Conservation (phyloP, 257 asterid species). For the Ballota nigra region DNA sequence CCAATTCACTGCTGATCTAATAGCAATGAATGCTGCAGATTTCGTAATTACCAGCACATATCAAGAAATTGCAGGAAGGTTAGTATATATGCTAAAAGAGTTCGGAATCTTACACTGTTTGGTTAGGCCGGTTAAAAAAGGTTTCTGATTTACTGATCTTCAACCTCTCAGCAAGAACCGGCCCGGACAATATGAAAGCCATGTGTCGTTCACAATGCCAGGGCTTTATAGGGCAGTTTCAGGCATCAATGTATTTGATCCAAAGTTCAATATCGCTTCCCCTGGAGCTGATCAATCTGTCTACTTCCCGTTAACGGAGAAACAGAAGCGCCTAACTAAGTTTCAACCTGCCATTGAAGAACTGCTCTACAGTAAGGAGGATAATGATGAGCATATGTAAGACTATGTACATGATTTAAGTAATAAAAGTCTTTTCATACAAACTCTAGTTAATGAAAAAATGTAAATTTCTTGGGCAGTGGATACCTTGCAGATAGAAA, state of each 20-base stretch:
- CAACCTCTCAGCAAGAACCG: slow-evolving; percentile 56
- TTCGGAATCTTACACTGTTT: slow-evolving; percentile 6
- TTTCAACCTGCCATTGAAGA: slow-evolving; percentile 62
- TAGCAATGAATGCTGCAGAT: slow-evolving; percentile 87
- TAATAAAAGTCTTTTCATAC: not conserved
- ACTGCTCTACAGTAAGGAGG: slow-evolving; percentile 54
- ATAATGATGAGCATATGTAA: slow-evolving; percentile 77
- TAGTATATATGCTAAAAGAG: slow-evolving; percentile 12
- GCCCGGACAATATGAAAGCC: slow-evolving; percentile 89
- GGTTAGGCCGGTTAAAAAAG: slow-evolving; percentile 4
- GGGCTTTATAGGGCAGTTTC: slow-evolving; percentile 76
- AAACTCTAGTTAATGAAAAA: not conserved
- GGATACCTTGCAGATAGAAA: slow-evolving; percentile 66
- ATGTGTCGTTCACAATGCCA: slow-evolving; percentile 76
- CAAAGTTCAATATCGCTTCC: slow-evolving; percentile 82
- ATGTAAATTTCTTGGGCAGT: slow-evolving; percentile 39
- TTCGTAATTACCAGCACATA: slow-evolving; percentile 79
- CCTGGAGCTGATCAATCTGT: slow-evolving; percentile 92
- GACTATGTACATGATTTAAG: slow-evolving; percentile 23
- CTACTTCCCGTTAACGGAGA: slow-evolving; percentile 67
- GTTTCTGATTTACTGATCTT: slow-evolving; percentile 16
- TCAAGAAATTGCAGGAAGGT: slow-evolving; percentile 98
- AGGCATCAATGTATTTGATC: slow-evolving; percentile 74
- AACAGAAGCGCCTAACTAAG: slow-evolving; percentile 44
- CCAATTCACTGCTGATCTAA: slow-evolving; percentile 78